A percentile compares a stretch with the other conserved stretches of the same genome.
phyloP scores from a whole-genome alignment of 345 rosid species.

The Lumnitzera racemosa region DNA sequence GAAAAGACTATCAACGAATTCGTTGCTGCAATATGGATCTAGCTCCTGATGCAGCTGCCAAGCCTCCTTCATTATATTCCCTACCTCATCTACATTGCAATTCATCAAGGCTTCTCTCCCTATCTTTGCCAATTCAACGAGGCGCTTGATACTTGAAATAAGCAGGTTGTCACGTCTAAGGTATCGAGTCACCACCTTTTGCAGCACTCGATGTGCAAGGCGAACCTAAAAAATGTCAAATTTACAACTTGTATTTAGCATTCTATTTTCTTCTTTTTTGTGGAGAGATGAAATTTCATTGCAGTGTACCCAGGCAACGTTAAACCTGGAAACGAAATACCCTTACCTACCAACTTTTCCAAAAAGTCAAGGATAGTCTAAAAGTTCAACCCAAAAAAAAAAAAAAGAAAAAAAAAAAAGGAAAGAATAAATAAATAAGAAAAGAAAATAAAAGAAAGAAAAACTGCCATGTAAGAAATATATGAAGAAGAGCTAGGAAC shows the following conservation, averaged over 20 bases:
- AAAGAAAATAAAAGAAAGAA: too few species aligned
- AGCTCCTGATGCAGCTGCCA: constrained; percentile 98
- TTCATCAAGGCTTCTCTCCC: constrained; percentile 96
- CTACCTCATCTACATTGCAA: constrained; percentile 63
- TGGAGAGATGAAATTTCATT: background rate
- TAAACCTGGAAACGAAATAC: too few species aligned
- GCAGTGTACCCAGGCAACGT: too few species aligned
- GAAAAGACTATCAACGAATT: constrained; percentile 71
- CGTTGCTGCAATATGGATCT: constrained; percentile 91
- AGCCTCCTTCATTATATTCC: constrained; percentile 87
- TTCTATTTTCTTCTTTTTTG: background rate
- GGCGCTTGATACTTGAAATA: constrained; percentile 75
- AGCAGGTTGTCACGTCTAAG: constrained; percentile 79
- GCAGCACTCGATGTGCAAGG: constrained; percentile 84
- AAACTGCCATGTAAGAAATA: too few species aligned
- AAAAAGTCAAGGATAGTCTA: too few species aligned
- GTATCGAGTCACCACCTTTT: constrained; percentile 84
- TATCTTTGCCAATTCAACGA: constrained; percentile 65
- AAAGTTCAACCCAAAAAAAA: too few species aligned
- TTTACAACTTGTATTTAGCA: too few species aligned
- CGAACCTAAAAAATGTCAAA: constrained; percentile 49
- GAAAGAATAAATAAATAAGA: too few species aligned
- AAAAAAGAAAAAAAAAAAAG: too few species aligned
- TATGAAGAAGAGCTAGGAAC: too few species aligned
- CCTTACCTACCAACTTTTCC: too few species aligned